Percentiles rank a stretch among this genome's conserved stretches.
Conservation (phyloP, 148 eudicot species). For the Rhododendron henanense region DNA sequence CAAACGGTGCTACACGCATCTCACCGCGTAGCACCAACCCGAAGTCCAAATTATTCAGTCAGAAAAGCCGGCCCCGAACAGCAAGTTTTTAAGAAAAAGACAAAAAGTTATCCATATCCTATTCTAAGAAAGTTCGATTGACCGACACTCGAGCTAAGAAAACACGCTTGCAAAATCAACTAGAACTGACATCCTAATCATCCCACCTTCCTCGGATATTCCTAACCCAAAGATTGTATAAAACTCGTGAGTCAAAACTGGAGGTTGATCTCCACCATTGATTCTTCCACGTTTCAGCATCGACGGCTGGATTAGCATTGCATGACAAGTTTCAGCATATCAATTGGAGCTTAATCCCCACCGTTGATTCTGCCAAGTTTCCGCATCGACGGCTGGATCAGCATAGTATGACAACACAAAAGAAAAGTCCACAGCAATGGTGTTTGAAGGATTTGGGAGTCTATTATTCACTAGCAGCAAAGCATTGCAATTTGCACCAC, state of each 20-base stretch:
- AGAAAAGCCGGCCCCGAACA: too few relatives aligned
- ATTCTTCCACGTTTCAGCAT: neutral
- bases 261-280: slow-evolving; percentile 1
- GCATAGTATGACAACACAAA: neutral
- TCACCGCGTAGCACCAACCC: too few relatives aligned
- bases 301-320: neutral
- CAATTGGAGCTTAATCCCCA: neutral
- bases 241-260: too few relatives aligned
- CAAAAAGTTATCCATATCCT: neutral
- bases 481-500: neutral
- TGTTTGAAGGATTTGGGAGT: neutral
- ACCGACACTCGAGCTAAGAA: neutral
- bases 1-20: too few relatives aligned
- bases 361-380: neutral
- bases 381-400: neutral
- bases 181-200: neutral
- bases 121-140: neutral
- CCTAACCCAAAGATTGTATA: neutral
- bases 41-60: too few relatives aligned
- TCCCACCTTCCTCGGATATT: neutral
- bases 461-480: neutral
- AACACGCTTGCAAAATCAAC: neutral
- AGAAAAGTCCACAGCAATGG: neutral
- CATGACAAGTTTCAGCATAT: neutral
- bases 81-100: too few relatives aligned